These are phyloP conservation scores for Peronosclerospora sorghi DNA, from an alignment of 352 stramenopile species.

Conservation along the genomic window DNA sequence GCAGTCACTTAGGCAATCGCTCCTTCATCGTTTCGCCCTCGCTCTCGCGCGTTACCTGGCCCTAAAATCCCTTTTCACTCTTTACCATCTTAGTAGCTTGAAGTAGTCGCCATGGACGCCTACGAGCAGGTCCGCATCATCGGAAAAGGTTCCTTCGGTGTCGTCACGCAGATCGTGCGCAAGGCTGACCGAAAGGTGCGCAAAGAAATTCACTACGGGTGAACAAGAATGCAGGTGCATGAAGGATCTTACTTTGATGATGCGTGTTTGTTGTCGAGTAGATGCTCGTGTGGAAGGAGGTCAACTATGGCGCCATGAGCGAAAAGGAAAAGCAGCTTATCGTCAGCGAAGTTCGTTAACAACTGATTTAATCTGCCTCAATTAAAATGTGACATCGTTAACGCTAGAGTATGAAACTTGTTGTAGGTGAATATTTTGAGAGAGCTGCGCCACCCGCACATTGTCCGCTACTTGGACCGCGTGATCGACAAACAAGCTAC, in stretches of 20 bases:
- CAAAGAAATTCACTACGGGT: too few species aligned
- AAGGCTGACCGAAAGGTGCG: conserved; percentile 81
- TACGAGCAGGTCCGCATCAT: conserved; percentile 86
- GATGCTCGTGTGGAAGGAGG: conserved; percentile 89
- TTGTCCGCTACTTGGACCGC: conserved; percentile 89
- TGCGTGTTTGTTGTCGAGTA: conserved; percentile 17
- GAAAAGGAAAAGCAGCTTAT: conserved; percentile 92
- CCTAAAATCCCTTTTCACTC: neutral
- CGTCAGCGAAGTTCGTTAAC: conserved; percentile 71
- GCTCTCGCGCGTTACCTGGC: conserved; percentile 10
- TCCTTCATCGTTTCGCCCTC: conserved; percentile 3
- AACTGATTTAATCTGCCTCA: too few species aligned
- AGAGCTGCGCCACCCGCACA: conserved; percentile 87
- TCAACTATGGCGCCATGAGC: conserved; percentile 88
- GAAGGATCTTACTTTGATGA: too few species aligned
- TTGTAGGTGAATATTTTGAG: conserved; percentile 87
- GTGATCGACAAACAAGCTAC: conserved; percentile 89
- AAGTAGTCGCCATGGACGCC: conserved; percentile 49
- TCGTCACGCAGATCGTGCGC: conserved; percentile 84
- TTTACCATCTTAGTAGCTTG: neutral
- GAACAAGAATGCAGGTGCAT: too few species aligned
- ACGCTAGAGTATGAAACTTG: too few species aligned
- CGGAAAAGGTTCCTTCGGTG: conserved; percentile 86
- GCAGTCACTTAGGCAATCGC: conserved; percentile 6
- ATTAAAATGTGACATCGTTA: too few species aligned